Conservation (phyloP, 192 early-diverging fungal genomes). For the Backusella australiensis region DNA sequence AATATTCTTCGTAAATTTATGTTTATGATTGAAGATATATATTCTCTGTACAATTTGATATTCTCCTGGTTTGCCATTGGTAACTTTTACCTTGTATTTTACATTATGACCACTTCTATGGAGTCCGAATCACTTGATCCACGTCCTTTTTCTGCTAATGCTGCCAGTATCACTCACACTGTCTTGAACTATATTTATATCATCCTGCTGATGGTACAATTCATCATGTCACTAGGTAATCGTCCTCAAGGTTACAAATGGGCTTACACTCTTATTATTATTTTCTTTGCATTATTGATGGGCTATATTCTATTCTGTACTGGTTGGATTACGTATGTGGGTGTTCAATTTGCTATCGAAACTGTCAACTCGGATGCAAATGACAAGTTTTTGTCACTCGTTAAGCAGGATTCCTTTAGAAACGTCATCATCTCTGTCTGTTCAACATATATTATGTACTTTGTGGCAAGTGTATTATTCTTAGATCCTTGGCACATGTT, state of each 20-base stretch:
- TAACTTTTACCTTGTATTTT: slow-evolving; percentile 91
- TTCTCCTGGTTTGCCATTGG: slow-evolving; percentile 67
- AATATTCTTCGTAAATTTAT: slow-evolving; percentile 56
- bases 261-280: slow-evolving; percentile 73
- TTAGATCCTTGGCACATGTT: slow-evolving; percentile 81
- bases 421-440: slow-evolving; percentile 54
- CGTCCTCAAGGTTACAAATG: slow-evolving; percentile 87
- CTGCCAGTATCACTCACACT: slow-evolving; percentile 31
- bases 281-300: slow-evolving; percentile 54
- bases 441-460: slow-evolving; percentile 68
- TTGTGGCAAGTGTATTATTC: slow-evolving; percentile 62
- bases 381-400: slow-evolving; percentile 30
- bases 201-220: slow-evolving; percentile 74
- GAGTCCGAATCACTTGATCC: slow-evolving; percentile 26
- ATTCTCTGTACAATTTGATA: slow-evolving; percentile 62
- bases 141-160: slow-evolving; percentile 34
- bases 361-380: slow-evolving; percentile 15
- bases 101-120: slow-evolving; percentile 68
- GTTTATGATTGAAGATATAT: slow-evolving; percentile 65
- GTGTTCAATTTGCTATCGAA: slow-evolving; percentile 14
- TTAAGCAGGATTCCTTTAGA: slow-evolving; percentile 45
- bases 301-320: slow-evolving; percentile 37
- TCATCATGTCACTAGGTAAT: slow-evolving; percentile 93
- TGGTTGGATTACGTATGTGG: slow-evolving; percentile 29
- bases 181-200: slow-evolving; percentile 50